A percentile compares a stretch with the other conserved stretches of the same genome.
phyloP scores from a whole-genome alignment of 1,284 basidiomycete genomes.

The Papiliotrema fonsecae region DNA sequence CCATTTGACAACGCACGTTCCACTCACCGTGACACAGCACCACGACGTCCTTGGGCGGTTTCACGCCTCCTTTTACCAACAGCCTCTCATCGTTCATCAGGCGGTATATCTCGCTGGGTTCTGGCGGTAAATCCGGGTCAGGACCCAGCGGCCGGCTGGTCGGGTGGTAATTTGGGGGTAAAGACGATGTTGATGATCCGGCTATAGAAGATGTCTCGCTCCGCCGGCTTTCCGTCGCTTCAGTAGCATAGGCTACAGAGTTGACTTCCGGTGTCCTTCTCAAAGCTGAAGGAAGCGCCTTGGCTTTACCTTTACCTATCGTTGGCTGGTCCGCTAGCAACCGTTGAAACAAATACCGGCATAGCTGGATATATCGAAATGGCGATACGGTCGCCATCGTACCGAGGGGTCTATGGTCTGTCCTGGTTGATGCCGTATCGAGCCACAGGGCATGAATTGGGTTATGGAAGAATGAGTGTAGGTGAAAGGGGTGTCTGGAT shows the following conservation, averaged over 20 bases:
- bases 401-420: no score
- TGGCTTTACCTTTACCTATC: conserved; percentile 6
- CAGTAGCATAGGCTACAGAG: neutral
- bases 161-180: neutral
- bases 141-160: conserved; percentile 12
- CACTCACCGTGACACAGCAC: conserved; percentile 87
- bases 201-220: conserved; percentile 1
- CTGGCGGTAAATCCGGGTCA: conserved; percentile 27
- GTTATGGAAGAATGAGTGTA: no score
- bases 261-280: neutral
- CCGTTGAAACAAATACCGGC: conserved; percentile 3
- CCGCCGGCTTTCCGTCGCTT: neutral
- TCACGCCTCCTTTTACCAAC: conserved; percentile 59
- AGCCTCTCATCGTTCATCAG: conserved; percentile 68
- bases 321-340: neutral
- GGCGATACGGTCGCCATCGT: conserved; percentile 8
- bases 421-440: no score
- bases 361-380: conserved; percentile 6
- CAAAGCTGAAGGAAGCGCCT: neutral
- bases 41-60: conserved; percentile 79
- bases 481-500: no score
- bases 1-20: neutral
- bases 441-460: no score
- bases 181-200: conserved; percentile 1
- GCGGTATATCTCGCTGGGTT: conserved; percentile 56